Evolutionary conservation across 192 early-diverging fungal genomes (phyloP).

Genomic region (Coemansia sp.): DNA sequence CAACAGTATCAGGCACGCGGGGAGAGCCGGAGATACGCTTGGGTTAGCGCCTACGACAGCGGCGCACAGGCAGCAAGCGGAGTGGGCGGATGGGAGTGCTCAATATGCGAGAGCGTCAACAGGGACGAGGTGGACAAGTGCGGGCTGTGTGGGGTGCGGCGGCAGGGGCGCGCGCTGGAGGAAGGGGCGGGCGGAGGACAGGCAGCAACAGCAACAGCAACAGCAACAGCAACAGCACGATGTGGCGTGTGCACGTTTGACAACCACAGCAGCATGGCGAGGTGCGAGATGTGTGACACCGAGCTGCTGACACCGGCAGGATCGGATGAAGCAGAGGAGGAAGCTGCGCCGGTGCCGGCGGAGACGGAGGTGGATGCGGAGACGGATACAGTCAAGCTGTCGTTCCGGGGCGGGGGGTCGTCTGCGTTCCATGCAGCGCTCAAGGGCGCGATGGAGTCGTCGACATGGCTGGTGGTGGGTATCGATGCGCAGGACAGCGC

Average conservation of each 20-base stretch:
- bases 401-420: constrained; percentile 76
- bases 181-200: constrained; percentile 14
- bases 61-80: constrained; percentile 4
- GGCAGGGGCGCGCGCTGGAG: constrained; percentile 9
- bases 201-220: too few species aligned
- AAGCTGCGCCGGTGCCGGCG: constrained; percentile 8
- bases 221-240: too few species aligned
- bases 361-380: not conserved
- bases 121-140: constrained; percentile 34
- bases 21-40: constrained; percentile 1
- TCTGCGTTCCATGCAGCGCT: constrained; percentile 62
- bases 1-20: not conserved
- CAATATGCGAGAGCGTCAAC: constrained; percentile 48
- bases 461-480: constrained; percentile 59
- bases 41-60: constrained; percentile 1
- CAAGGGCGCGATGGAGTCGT: constrained; percentile 59
- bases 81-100: constrained; percentile 36
- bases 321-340: not conserved
- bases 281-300: constrained; percentile 84
- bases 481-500: not conserved
- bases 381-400: constrained; percentile 61
- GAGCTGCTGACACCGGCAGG: constrained; percentile 53
- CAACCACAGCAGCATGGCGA: constrained; percentile 74
- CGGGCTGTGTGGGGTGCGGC: constrained; percentile 43
- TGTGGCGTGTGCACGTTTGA: constrained; percentile 87